Conservation (phyloP, 2,329 filamentous ascomycete genomes). For the Triangularia setosa region DNA sequence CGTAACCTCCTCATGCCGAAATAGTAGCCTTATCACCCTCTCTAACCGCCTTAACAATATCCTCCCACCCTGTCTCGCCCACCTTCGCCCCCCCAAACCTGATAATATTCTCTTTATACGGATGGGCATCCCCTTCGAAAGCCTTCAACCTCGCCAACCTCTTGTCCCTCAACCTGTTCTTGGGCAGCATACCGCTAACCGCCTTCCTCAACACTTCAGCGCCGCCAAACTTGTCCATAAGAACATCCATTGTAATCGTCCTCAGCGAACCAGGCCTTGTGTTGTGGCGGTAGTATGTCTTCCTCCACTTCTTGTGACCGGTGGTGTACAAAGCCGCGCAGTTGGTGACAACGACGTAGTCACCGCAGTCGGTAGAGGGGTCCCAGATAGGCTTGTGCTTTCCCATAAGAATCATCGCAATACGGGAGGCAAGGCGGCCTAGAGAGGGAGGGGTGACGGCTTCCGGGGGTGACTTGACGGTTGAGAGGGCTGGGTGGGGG, state of each 20-base stretch:
- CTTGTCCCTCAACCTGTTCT: slow-evolving; percentile 88
- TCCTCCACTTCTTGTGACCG: slow-evolving; percentile 88
- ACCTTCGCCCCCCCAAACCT: slow-evolving; percentile 61
- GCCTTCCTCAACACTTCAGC: slow-evolving; percentile 87
- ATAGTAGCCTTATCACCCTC: slow-evolving; percentile 47
- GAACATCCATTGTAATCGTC: slow-evolving; percentile 86
- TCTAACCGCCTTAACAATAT: slow-evolving; percentile 47
- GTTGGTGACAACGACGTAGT: slow-evolving; percentile 94
- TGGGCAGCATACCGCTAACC: slow-evolving; percentile 95
- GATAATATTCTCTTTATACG: slow-evolving; percentile 84
- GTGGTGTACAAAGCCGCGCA: slow-evolving; percentile 85
- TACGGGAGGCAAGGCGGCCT: slow-evolving; percentile 81
- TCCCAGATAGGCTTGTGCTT: slow-evolving; percentile 99
- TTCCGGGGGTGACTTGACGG: slow-evolving; percentile 47
- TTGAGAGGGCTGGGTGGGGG: slow-evolving; percentile 56
- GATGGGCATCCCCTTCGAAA: slow-evolving; percentile 89
- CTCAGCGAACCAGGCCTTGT: slow-evolving; percentile 84
- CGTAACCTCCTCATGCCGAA: slow-evolving; percentile 34
- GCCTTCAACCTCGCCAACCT: slow-evolving; percentile 86
- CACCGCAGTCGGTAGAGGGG: slow-evolving; percentile 95
- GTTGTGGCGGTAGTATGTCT: slow-evolving; percentile 92
- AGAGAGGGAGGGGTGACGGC: slow-evolving; percentile 70
- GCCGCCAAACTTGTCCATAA: slow-evolving; percentile 93
- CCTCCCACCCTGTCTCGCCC: slow-evolving; percentile 51
- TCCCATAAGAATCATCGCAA: slow-evolving; percentile 87